Conservation (phyloP, 331 rosid genomes). For the Malus hybrid region DNA sequence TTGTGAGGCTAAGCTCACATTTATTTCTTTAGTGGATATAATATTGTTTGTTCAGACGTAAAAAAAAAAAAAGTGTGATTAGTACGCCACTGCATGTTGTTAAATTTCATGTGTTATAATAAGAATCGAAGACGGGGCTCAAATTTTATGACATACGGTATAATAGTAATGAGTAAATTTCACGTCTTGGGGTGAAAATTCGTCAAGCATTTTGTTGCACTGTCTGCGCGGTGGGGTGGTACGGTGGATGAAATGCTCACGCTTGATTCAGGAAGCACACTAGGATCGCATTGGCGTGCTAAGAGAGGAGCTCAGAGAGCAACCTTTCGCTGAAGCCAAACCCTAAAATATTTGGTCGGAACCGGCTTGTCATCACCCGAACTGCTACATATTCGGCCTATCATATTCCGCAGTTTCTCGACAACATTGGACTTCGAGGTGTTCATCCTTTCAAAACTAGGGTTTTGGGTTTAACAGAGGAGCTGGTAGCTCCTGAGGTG, state of each 20-base stretch:
- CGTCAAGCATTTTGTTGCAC: slow-evolving; percentile 64
- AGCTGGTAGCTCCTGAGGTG: slow-evolving; percentile 47
- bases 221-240: slow-evolving; percentile 94
- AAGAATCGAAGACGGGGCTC: no score
- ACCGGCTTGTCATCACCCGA: slow-evolving; percentile 43
- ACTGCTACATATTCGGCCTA: slow-evolving; percentile 40
- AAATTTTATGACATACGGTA: no score
- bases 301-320: slow-evolving; percentile 76
- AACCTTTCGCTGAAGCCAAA: slow-evolving; percentile 88
- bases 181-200: slow-evolving; percentile 50
- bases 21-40: no score
- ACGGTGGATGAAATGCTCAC: slow-evolving; percentile 61
- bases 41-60: no score
- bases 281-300: slow-evolving; percentile 76
- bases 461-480: slow-evolving; percentile 37
- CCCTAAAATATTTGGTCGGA: slow-evolving; percentile 37
- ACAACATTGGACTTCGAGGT: slow-evolving; percentile 67
- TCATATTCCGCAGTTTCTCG: slow-evolving; percentile 54
- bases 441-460: slow-evolving; percentile 53
- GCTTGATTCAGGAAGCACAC: slow-evolving; percentile 70
- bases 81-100: fast-evolving
- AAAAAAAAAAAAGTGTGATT: no score
- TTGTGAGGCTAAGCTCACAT: no score
- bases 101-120: no score
- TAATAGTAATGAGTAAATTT: no score